phyloP scores from a whole-genome alignment of 1,284 basidiomycete genomes.

The Pyrrhoderma lamaoense region DNA sequence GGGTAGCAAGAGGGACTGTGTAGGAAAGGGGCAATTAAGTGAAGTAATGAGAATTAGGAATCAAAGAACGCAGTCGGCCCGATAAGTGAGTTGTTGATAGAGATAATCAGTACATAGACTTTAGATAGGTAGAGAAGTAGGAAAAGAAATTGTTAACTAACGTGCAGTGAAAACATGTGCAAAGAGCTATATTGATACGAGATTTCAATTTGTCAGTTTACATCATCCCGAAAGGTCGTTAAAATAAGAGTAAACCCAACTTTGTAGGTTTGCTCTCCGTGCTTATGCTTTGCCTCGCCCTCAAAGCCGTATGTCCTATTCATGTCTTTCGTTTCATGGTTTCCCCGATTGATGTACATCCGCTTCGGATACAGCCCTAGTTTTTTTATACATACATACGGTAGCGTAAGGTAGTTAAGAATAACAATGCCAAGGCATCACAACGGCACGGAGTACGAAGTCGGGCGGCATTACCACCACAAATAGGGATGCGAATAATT shows the following conservation, averaged over 20 bases:
- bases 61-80: no score
- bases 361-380: conserved; percentile 81
- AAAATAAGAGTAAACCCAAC: no score
- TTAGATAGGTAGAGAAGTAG: not conserved
- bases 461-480: no score
- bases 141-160: conserved; percentile 36
- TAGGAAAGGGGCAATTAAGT: conserved; percentile 7
- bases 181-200: conserved; percentile 57
- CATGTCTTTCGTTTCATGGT: conserved; percentile 95
- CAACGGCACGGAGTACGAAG: no score
- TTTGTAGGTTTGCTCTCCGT: conserved; percentile 88
- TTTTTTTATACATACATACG: not conserved
- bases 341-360: conserved; percentile 91
- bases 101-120: no score
- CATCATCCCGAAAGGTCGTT: not conserved
- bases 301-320: conserved; percentile 90
- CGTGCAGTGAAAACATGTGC: conserved; percentile 86
- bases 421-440: no score
- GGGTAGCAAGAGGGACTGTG: conserved; percentile 83
- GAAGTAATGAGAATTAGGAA: no score
- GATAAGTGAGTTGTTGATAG: no score
- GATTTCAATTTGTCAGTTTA: not conserved
- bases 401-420: no score
- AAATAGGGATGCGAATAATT: no score
- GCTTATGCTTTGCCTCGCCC: conserved; percentile 93